phyloP scores from a whole-genome alignment of 2,329 filamentous ascomycete species.

The Madurella mycetomatis region DNA sequence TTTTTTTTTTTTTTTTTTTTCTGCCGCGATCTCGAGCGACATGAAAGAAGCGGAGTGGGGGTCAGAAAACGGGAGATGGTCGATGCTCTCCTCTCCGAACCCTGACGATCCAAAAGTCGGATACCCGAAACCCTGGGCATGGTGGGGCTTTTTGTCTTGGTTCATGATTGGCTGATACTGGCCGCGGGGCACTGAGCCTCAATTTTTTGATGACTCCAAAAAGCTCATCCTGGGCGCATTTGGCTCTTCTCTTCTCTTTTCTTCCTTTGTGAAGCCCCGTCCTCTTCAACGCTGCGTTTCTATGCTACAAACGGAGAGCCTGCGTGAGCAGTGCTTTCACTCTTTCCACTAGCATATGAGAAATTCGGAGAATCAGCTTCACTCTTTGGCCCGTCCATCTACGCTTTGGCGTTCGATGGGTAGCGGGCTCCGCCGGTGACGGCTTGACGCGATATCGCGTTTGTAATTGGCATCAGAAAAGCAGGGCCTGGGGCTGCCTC shows the following conservation, averaged over 20 bases:
- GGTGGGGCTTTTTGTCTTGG: neutral
- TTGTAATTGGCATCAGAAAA: constrained; percentile 35
- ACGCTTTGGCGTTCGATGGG: constrained; percentile 17
- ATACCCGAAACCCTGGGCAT: neutral
- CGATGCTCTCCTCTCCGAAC: no score
- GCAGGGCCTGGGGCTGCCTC: constrained; percentile 27
- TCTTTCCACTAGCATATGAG: constrained; percentile 65
- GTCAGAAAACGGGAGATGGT: neutral
- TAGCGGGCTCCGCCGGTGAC: constrained; percentile 30
- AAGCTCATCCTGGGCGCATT: constrained; percentile 18
- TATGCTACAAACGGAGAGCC: constrained; percentile 72
- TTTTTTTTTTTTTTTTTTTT: neutral
- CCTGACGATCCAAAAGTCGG: neutral
- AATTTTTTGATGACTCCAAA: constrained; percentile 22
- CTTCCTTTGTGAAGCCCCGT: constrained; percentile 50
- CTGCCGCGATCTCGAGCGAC: neutral
- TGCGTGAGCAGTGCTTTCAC: constrained; percentile 36
- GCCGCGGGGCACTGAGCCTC: constrained; percentile 18
- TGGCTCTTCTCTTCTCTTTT: constrained; percentile 35
- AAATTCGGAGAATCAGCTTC: constrained; percentile 45
- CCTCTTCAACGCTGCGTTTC: constrained; percentile 86
- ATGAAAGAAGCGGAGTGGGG: neutral
- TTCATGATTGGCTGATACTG: constrained; percentile 5
- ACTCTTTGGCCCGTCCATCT: constrained; percentile 19
- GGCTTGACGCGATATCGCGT: constrained; percentile 28